Evolutionary conservation across 2,329 filamentous ascomycete species (phyloP).

Genomic region (Fusarium sacchari): DNA sequence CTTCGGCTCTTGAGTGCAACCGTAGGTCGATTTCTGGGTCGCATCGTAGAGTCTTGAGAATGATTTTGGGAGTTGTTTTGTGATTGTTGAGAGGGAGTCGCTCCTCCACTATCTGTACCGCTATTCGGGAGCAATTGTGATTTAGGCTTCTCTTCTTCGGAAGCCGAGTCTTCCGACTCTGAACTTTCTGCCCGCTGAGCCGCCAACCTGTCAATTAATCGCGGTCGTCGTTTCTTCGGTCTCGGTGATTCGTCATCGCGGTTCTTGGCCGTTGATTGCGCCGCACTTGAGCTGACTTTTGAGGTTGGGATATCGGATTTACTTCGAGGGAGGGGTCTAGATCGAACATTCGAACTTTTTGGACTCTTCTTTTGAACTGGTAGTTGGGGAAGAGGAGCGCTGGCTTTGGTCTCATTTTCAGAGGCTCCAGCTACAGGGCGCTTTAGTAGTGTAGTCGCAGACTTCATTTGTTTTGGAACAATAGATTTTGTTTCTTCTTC

Average conservation of each 20-base stretch:
- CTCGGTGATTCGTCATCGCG: slow-evolving; percentile 4
- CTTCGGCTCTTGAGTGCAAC: slow-evolving; percentile 45
- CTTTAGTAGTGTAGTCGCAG: slow-evolving; percentile 16
- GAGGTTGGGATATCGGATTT: slow-evolving; percentile 6
- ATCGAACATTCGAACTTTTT: slow-evolving; percentile 1
- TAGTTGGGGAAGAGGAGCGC: not conserved
- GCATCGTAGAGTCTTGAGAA: slow-evolving; percentile 33
- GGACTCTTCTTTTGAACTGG: slow-evolving; percentile 13
- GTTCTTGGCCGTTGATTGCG: not conserved
- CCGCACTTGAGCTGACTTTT: not conserved
- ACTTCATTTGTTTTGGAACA: slow-evolving; percentile 17
- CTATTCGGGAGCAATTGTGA: slow-evolving; percentile 22
- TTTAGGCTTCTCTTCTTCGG: slow-evolving; percentile 6
- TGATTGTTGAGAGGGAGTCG: slow-evolving; percentile 36
- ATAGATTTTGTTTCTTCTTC: slow-evolving; percentile 5
- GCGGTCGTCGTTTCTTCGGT: slow-evolving; percentile 38
- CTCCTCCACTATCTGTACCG: slow-evolving; percentile 22
- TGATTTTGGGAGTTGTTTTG: slow-evolving; percentile 23
- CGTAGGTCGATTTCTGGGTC: slow-evolving; percentile 42
- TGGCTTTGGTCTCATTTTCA: slow-evolving; percentile 5
- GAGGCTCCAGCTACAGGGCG: slow-evolving; percentile 2
- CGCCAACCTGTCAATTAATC: slow-evolving; percentile 56
- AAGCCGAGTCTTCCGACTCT: slow-evolving; percentile 42
- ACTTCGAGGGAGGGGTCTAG: slow-evolving; percentile 12
- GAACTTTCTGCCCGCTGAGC: slow-evolving; percentile 52